Conservation (phyloP, 192 early-diverging fungal species). For the Coemansia sp. region DNA sequence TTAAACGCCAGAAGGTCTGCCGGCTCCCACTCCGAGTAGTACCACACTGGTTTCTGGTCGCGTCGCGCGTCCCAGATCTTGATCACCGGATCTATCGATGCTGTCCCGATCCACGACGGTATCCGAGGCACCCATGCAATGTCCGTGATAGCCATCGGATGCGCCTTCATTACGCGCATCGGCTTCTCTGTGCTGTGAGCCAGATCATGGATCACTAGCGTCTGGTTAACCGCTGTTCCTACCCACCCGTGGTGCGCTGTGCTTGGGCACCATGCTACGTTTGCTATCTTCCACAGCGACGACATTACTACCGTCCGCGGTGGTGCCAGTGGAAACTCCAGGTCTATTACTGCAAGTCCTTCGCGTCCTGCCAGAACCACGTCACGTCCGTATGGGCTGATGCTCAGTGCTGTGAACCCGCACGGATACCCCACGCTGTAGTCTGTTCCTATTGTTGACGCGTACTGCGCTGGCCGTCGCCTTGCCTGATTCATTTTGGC, state of each 20-base stretch:
- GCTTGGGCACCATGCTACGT: constrained; percentile 44
- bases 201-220: constrained; percentile 44
- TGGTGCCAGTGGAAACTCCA: constrained; percentile 40
- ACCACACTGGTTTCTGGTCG: constrained; percentile 52
- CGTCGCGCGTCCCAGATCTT: constrained; percentile 51
- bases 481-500: neutral
- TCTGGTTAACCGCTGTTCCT: constrained; percentile 37
- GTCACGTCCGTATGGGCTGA: constrained; percentile 51
- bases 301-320: constrained; percentile 30
- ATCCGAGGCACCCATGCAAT: constrained; percentile 44
- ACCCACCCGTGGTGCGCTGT: constrained; percentile 44
- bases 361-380: constrained; percentile 38
- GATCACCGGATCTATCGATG: constrained; percentile 47
- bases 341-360: constrained; percentile 44
- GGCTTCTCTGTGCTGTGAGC: constrained; percentile 26
- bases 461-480: constrained; percentile 8
- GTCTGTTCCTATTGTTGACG: constrained; percentile 34
- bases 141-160: constrained; percentile 47
- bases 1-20: constrained; percentile 41
- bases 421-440: constrained; percentile 40
- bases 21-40: constrained; percentile 48
- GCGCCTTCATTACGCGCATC: constrained; percentile 37
- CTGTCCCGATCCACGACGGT: constrained; percentile 44
- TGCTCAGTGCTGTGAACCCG: constrained; percentile 39
- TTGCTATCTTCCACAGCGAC: constrained; percentile 39